Percentiles rank a stretch among this genome's conserved stretches.
Evolutionary conservation across 805 yeast genomes (phyloP).

Genomic region (Wickerhamomyces chaumierensis): DNA sequence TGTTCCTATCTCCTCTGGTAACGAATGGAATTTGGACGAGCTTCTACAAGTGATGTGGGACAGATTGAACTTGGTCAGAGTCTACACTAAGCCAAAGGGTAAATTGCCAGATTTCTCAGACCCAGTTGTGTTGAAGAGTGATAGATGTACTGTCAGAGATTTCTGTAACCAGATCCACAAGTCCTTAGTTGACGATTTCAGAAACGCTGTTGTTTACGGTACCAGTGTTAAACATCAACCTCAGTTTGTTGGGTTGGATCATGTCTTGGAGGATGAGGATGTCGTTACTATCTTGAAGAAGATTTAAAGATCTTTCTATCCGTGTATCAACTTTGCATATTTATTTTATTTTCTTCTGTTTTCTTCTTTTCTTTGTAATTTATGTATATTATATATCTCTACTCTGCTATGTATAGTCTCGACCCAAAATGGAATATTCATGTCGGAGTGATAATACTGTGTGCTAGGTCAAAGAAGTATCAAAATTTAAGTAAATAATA

Average conservation of each 20-base stretch:
- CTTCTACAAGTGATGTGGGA: slow-evolving; percentile 94
- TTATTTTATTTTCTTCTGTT: too few relatives aligned
- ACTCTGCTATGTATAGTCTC: too few relatives aligned
- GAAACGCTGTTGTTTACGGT: slow-evolving; percentile 88
- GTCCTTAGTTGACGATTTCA: slow-evolving; percentile 85
- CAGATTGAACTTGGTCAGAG: slow-evolving; percentile 79
- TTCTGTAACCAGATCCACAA: slow-evolving; percentile 96
- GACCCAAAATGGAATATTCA: too few relatives aligned
- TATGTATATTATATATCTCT: too few relatives aligned
- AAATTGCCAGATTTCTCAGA: slow-evolving; percentile 85
- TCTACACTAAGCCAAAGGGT: slow-evolving; percentile 96
- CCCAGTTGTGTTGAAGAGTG: slow-evolving; percentile 84
- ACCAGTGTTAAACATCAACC: slow-evolving; percentile 96
- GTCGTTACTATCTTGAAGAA: slow-evolving; percentile 91
- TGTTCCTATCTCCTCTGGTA: slow-evolving; percentile 91
- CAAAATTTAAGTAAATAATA: too few relatives aligned
- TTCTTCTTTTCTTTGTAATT: too few relatives aligned
- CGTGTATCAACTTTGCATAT: too few relatives aligned
- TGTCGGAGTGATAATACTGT: too few relatives aligned
- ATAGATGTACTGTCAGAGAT: slow-evolving; percentile 80
- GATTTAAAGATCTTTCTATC: too few relatives aligned
- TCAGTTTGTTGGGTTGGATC: slow-evolving; percentile 84
- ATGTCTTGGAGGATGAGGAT: slow-evolving; percentile 86
- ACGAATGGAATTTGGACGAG: slow-evolving; percentile 96
- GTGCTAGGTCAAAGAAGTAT: too few relatives aligned